Evolutionary conservation across 305 asterid genomes (phyloP).

Genomic region (Fraxinus xanthoxyloides): DNA sequence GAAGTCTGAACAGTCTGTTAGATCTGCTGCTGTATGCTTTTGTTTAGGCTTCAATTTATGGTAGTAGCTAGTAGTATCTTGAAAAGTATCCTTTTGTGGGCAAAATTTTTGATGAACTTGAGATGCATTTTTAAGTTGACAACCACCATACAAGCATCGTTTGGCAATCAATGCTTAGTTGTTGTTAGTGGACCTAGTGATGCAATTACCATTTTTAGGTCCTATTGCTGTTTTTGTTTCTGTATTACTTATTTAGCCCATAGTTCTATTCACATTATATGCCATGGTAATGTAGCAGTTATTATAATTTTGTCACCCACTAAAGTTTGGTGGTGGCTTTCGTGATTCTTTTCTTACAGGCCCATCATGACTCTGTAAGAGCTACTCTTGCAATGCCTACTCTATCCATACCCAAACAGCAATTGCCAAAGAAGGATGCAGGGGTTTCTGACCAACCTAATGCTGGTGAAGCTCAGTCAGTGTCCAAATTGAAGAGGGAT

Average conservation of each 20-base stretch:
- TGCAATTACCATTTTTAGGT: constrained; percentile 1
- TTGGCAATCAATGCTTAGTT: not conserved
- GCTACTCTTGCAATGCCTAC: constrained; percentile 41
- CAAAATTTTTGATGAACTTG: not conserved
- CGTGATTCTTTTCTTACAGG: constrained; percentile 37
- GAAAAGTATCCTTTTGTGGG: not conserved
- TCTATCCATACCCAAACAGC: constrained; percentile 60
- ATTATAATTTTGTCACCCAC: constrained; percentile 11
- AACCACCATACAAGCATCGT: constrained; percentile 5
- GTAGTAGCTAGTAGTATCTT: not conserved
- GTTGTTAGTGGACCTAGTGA: not conserved
- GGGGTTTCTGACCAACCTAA: constrained; percentile 43
- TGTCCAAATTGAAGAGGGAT: constrained; percentile 54
- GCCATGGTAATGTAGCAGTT: constrained; percentile 1
- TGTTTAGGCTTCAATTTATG: constrained; percentile 6
- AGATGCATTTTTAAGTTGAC: not conserved
- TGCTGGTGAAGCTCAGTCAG: constrained; percentile 47
- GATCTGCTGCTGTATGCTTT: constrained; percentile 6
- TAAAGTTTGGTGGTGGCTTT: not conserved
- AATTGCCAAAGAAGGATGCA: constrained; percentile 52
- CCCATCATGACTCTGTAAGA: constrained; percentile 47
- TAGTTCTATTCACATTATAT: not conserved
- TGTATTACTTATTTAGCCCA: not conserved
- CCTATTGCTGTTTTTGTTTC: not conserved
- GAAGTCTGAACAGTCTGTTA: constrained; percentile 7